A percentile compares a stretch with the other conserved stretches of the same genome.
phyloP scores from a whole-genome alignment of 2,329 filamentous ascomycete genomes.

The Fonsecaea nubica region DNA sequence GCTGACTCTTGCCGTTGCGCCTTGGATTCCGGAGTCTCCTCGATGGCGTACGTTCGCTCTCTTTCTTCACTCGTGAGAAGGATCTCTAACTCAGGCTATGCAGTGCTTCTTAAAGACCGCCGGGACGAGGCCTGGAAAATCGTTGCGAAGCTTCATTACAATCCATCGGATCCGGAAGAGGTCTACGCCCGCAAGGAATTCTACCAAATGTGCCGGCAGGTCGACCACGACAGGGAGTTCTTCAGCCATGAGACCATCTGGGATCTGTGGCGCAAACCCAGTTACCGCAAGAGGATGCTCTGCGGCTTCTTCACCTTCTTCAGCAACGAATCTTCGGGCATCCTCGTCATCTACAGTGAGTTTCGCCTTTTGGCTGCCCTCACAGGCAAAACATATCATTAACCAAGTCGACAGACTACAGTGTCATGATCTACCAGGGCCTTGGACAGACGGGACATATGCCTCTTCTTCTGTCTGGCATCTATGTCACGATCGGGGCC shows the following conservation, averaged over 20 bases:
- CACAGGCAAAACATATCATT: neutral
- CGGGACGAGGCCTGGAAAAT: slow-evolving; percentile 54
- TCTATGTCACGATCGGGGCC: slow-evolving; percentile 1
- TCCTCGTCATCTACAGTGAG: slow-evolving; percentile 43
- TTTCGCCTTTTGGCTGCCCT: slow-evolving; percentile 20
- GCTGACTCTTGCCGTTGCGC: slow-evolving; percentile 48
- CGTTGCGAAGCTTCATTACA: slow-evolving; percentile 49
- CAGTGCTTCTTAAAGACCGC: slow-evolving; percentile 50
- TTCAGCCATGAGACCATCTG: neutral
- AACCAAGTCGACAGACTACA: slow-evolving; percentile 1
- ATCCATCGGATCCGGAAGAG: neutral
- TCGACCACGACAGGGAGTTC: neutral
- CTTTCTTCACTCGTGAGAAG: neutral
- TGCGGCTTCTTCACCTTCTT: slow-evolving; percentile 17
- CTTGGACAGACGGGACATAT: slow-evolving; percentile 3
- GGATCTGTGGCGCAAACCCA: slow-evolving; percentile 12
- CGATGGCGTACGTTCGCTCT: slow-evolving; percentile 51
- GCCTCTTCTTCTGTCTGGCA: slow-evolving; percentile 9
- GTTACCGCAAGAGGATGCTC: slow-evolving; percentile 19
- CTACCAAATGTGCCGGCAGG: slow-evolving; percentile 17
- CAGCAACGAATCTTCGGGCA: slow-evolving; percentile 4
- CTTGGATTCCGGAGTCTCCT: slow-evolving; percentile 56
- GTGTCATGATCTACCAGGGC: slow-evolving; percentile 14
- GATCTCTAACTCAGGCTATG: neutral
- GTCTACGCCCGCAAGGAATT: slow-evolving; percentile 14